These are phyloP conservation scores for Naganishia sp. DNA, from an alignment of 1,284 basidiomycete species.

Conservation along the genomic window DNA sequence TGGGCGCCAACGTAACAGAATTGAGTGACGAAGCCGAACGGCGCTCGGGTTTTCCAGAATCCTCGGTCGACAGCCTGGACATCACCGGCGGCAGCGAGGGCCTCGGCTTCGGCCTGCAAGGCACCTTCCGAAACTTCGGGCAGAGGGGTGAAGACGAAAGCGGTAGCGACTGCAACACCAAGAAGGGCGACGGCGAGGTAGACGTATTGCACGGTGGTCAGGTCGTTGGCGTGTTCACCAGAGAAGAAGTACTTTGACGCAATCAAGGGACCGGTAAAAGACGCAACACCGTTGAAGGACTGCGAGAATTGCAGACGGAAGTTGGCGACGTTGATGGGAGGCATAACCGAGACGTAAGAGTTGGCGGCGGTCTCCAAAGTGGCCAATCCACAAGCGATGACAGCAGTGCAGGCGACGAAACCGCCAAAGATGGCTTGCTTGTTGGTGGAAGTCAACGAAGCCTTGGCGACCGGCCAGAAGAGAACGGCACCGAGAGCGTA, in stretches of 20 bases:
- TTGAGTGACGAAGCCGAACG: constrained; percentile 69
- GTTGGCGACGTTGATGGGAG: constrained; percentile 66
- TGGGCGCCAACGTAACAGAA: constrained; percentile 71
- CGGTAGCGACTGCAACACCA: constrained; percentile 61
- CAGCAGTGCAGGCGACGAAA: constrained; percentile 68
- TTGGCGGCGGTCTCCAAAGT: constrained; percentile 67
- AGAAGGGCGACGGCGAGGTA: constrained; percentile 71
- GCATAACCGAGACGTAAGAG: constrained; percentile 68
- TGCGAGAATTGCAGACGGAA: constrained; percentile 79
- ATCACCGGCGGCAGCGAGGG: constrained; percentile 60
- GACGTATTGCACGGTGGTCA: constrained; percentile 77
- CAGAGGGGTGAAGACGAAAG: constrained; percentile 72
- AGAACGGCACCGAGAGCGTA: constrained; percentile 74
- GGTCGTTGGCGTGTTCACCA: constrained; percentile 62
- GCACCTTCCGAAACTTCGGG: constrained; percentile 69
- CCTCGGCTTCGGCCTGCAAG: constrained; percentile 56
- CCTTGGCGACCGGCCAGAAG: constrained; percentile 78
- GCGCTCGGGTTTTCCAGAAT: constrained; percentile 70
- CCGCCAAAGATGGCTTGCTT: constrained; percentile 62
- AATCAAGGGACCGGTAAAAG: constrained; percentile 76
- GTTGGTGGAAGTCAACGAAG: constrained; percentile 53
- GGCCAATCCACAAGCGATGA: constrained; percentile 65
- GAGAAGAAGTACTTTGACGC: constrained; percentile 72
- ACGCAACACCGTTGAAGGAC: constrained; percentile 76
- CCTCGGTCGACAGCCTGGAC: constrained; percentile 57